These are phyloP conservation scores for Yamadazyma taylorii DNA, from an alignment of 1,139 yeast genomes.

Conservation along the genomic window DNA sequence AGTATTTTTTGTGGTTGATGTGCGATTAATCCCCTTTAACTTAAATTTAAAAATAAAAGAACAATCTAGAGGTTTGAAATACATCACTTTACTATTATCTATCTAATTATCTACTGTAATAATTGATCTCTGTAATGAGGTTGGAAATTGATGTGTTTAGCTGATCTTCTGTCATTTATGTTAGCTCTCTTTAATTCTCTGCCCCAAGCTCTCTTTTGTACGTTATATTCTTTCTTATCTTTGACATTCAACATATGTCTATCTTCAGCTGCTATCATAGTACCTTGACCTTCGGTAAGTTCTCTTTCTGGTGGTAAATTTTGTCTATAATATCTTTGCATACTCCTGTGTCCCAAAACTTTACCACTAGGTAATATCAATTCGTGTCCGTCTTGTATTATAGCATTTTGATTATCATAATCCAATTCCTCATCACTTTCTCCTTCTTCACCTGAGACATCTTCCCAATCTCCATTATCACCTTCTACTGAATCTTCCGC, in stretches of 20 bases:
- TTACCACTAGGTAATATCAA: constrained; percentile 84
- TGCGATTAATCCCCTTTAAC: too few species aligned
- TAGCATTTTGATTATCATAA: constrained; percentile 29
- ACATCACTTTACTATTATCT: too few species aligned
- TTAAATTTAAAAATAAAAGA: constrained; percentile 2
- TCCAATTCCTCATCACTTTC: constrained; percentile 44
- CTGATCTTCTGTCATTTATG: constrained; percentile 72
- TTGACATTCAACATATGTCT: constrained; percentile 61
- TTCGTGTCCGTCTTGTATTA: constrained; percentile 65
- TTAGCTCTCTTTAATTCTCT: constrained; percentile 67
- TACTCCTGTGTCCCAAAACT: constrained; percentile 85
- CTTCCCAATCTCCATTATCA: constrained; percentile 45
- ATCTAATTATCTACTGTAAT: constrained; percentile 54
- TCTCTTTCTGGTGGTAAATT: constrained; percentile 73
- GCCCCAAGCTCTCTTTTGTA: constrained; percentile 77
- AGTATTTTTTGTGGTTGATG: too few species aligned
- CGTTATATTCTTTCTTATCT: constrained; percentile 55
- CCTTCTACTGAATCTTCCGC: constrained; percentile 21
- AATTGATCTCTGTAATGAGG: constrained; percentile 89
- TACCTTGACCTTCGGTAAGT: constrained; percentile 87
- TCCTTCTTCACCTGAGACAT: constrained; percentile 49
- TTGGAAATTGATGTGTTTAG: constrained; percentile 83
- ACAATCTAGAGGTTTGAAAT: too few species aligned
- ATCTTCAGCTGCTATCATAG: constrained; percentile 89
- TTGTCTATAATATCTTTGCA: constrained; percentile 82